Conservation (phyloP, 257 asterid species). For the Henckelia pumila region DNA sequence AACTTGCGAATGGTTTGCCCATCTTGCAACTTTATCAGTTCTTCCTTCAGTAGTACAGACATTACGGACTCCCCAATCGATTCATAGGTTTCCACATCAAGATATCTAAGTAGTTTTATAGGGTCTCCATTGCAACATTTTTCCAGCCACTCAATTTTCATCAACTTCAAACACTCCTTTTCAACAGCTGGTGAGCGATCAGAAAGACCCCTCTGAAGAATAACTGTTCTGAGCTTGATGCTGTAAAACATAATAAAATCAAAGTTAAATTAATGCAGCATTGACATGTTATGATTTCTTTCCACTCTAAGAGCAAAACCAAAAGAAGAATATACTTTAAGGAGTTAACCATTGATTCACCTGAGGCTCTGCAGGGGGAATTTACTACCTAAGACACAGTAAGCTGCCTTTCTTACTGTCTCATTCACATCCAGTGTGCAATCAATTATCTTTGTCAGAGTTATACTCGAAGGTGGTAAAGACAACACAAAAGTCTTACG, state of each 20-base stretch:
- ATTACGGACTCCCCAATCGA: slow-evolving; percentile 75
- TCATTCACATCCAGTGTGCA: slow-evolving; percentile 87
- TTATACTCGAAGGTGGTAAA: slow-evolving; percentile 75
- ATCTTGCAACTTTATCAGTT: slow-evolving; percentile 58
- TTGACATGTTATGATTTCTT: neutral
- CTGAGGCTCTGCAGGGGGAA: slow-evolving; percentile 90
- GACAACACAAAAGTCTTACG: slow-evolving; percentile 79
- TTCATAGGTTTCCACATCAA: slow-evolving; percentile 98
- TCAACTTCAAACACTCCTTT: slow-evolving; percentile 75
- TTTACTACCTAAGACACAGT: slow-evolving; percentile 70
- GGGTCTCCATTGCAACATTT: slow-evolving; percentile 79
- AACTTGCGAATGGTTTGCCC: slow-evolving; percentile 59
- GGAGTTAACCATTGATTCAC: slow-evolving; percentile 36
- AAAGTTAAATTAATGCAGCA: neutral
- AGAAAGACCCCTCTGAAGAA: slow-evolving; percentile 91
- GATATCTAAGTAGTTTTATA: slow-evolving; percentile 67
- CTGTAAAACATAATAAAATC: slow-evolving; percentile 39
- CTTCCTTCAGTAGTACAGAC: slow-evolving; percentile 61
- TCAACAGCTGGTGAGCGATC: slow-evolving; percentile 79
- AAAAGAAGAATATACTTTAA: neutral
- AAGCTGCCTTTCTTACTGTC: slow-evolving; percentile 83
- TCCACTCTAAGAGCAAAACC: neutral
- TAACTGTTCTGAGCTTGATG: slow-evolving; percentile 78
- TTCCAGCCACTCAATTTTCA: slow-evolving; percentile 91
- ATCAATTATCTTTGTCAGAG: slow-evolving; percentile 62